Conservation (phyloP, 805 yeast species). For the Lachancea sp. region DNA sequence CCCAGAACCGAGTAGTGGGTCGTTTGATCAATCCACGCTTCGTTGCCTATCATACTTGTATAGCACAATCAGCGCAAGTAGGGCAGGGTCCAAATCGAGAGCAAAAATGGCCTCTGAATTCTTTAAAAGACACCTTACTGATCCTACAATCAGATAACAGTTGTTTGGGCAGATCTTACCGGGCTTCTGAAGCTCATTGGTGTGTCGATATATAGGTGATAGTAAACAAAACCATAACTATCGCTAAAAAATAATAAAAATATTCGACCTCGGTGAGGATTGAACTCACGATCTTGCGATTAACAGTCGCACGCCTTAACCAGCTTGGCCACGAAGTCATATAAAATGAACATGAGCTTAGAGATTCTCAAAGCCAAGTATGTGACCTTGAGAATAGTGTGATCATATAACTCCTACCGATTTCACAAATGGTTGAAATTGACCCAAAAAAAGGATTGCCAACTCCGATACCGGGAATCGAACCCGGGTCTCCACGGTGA, state of each 20-base stretch:
- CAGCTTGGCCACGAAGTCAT: constrained; percentile 52
- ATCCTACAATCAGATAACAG: too few relatives aligned
- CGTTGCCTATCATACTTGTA: constrained; percentile 10
- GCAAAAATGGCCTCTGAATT: too few relatives aligned
- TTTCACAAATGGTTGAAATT: too few relatives aligned
- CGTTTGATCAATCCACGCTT: constrained; percentile 23
- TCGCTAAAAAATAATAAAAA: constrained; percentile 1
- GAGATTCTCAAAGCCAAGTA: too few relatives aligned
- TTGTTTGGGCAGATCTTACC: too few relatives aligned
- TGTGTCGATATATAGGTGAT: neutral
- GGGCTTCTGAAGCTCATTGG: too few relatives aligned
- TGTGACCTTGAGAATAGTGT: neutral
- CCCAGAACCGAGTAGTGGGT: constrained; percentile 30
- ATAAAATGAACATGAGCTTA: too few relatives aligned
- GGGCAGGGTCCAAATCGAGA: too few relatives aligned
- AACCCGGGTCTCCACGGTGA: constrained; percentile 31
- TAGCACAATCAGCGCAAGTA: neutral
- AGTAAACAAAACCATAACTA: neutral
- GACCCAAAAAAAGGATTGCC: neutral
- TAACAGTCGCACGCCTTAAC: constrained; percentile 60
- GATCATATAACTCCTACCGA: too few relatives aligned
- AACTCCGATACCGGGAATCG: constrained; percentile 29
- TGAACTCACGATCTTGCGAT: constrained; percentile 60
- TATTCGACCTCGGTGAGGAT: constrained; percentile 50
- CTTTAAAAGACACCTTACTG: too few relatives aligned